Base-by-base conservation (phyloP, 1,284 basidiomycete species). In the Cryptococcus amylolentus region DNA sequence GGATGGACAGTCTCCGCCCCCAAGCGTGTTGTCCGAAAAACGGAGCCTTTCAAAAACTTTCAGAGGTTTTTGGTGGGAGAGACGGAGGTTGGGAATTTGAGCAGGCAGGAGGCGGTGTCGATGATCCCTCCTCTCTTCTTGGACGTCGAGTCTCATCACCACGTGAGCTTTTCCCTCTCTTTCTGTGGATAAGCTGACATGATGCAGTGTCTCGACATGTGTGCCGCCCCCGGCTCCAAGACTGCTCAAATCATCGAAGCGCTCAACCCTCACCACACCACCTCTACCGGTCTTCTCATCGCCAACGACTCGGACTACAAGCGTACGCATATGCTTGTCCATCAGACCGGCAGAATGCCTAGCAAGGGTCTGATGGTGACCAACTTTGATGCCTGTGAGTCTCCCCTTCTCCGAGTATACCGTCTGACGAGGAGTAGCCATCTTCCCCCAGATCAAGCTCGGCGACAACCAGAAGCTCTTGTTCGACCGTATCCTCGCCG, bases 181-280 rank as follows among this genome's bases (percentile, higher is more conserved):
- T 37, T 18, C 23, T 31, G 14, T 20, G 42, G 18, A n/a, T 14
- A 16, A 31, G 18, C 40, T 54, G 40, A 50, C 23, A 8, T 41
- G 12, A 39, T 12, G 14, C 60, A 91, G 87, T 90, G 92, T 40
- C 85, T 98, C 66, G 95, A 99, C 78, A 92, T 97, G 89, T 99
- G 95, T 72, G 96, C 96, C n/a, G 95, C 96, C 1, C 96, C 96
- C 1, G 96, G 96, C 14, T 96, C 92, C 35, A 98, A 99, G 68
- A 75, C 75, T 9, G 70, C 75, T 12, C 74, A 78, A 61, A 77
- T 76, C 61, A 75, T 76, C 59, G 76, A 78, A 63, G 73, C 76
- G 10, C 68, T 78, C 51, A 78, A 77, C 66, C 76, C 75, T 13
- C 70, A 77, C 53, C 64, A 75, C 60, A 69, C 68, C 35, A 57